phyloP scores from a whole-genome alignment of 176 grass and related monocot genomes.

The Aegilops longissima region DNA sequence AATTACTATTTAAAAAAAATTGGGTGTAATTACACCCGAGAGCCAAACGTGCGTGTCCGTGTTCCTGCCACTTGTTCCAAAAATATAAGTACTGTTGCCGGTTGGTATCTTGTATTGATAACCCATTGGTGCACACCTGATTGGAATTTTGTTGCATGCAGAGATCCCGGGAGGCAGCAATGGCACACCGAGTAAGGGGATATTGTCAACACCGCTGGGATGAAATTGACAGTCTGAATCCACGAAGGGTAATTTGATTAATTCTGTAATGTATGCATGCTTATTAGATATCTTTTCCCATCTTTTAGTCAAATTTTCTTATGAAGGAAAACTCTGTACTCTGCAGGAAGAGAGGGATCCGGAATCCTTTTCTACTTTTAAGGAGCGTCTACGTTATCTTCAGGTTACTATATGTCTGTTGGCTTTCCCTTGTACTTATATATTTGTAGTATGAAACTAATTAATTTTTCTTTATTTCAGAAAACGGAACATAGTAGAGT shows the following conservation, averaged over 20 bases:
- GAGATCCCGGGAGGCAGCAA: conserved; percentile 65
- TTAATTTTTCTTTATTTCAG: conserved; percentile 49
- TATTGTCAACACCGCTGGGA: conserved; percentile 61
- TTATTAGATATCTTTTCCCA: not conserved
- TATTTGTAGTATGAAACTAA: conserved; percentile 22
- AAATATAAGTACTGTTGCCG: not conserved
- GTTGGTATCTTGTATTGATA: not conserved
- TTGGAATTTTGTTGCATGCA: conserved; percentile 43
- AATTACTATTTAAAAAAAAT: too few relatives aligned
- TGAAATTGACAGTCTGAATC: conserved; percentile 77
- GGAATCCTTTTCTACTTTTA: conserved; percentile 91
- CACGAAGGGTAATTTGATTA: conserved; percentile 61
- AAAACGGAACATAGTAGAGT: conserved; percentile 92
- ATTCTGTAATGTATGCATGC: conserved; percentile 6
- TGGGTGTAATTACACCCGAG: too few relatives aligned
- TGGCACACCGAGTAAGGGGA: conserved; percentile 73
- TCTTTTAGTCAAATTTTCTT: conserved; percentile 10
- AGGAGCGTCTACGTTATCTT: conserved; percentile 83
- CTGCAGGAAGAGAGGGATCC: conserved; percentile 82
- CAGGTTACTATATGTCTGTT: conserved; percentile 56
- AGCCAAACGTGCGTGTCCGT: not conserved
- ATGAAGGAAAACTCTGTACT: conserved; percentile 32
- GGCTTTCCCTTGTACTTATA: not conserved
- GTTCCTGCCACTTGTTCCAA: not conserved
- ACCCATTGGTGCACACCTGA: conserved; percentile 8